Conservation (phyloP, 148 eudicot species). For the Beta vulgaris region DNA sequence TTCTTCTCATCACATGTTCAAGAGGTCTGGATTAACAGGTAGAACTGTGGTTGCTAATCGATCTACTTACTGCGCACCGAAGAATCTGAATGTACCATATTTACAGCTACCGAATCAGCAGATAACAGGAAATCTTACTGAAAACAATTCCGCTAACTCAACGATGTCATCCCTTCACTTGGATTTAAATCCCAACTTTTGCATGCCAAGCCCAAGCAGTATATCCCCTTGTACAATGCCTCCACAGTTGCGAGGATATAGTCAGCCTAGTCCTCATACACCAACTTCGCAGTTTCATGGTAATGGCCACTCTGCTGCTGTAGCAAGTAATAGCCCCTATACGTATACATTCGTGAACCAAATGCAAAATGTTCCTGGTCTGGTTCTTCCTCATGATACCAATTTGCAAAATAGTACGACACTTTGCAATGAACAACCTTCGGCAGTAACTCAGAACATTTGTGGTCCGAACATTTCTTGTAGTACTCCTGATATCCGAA, state of each 20-base stretch:
- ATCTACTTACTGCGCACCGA: slow-evolving; percentile 13
- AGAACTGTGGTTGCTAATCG: slow-evolving; percentile 17
- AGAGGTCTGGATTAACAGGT: slow-evolving; percentile 30
- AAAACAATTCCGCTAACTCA: slow-evolving; percentile 15
- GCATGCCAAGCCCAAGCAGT: slow-evolving; percentile 15
- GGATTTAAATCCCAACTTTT: slow-evolving; percentile 2
- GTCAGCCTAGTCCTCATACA: slow-evolving; percentile 27
- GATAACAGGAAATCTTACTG: slow-evolving; percentile 12
- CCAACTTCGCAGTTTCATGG: slow-evolving; percentile 28
- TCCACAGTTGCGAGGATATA: slow-evolving; percentile 24
- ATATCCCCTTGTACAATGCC: slow-evolving; percentile 17
- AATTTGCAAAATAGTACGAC: slow-evolving; percentile 1
- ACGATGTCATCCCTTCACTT: slow-evolving; percentile 18
- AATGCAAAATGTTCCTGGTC: slow-evolving; percentile 16
- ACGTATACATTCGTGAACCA: slow-evolving; percentile 26
- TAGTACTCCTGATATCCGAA: neutral
- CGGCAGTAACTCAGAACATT: slow-evolving; percentile 18
- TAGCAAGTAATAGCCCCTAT: slow-evolving; percentile 25
- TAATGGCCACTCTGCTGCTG: slow-evolving; percentile 28
- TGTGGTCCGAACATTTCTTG: slow-evolving; percentile 11
- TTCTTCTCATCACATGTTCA: slow-evolving; percentile 30
- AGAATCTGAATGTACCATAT: slow-evolving; percentile 8
- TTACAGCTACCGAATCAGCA: slow-evolving; percentile 18
- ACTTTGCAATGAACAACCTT: slow-evolving; percentile 17
- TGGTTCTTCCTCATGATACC: slow-evolving; percentile 10